A percentile compares a stretch with the other conserved stretches of the same genome.
These are phyloP conservation scores for Bauhinia variegata DNA, from an alignment of 306 rosid species.

Conservation along the genomic window DNA sequence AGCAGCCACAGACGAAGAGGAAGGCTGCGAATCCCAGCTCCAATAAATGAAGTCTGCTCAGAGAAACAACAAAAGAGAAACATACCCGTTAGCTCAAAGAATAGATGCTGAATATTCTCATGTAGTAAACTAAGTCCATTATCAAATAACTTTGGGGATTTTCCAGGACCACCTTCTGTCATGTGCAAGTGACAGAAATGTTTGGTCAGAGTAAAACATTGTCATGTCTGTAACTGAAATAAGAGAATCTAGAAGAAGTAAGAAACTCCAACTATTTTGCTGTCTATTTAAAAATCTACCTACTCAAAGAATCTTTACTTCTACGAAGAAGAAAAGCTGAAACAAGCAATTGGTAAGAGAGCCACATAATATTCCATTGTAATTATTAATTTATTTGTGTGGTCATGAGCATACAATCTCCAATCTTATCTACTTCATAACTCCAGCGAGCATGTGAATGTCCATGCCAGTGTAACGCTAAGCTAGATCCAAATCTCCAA, in stretches of 20 bases:
- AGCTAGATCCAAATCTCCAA: conserved; percentile 2
- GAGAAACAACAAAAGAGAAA: conserved; percentile 27
- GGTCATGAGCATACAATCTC: conserved; percentile 10
- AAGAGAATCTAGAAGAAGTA: conserved; percentile 15
- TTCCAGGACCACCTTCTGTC: too few species aligned
- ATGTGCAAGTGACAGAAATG: conserved; percentile 24
- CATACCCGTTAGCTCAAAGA: background rate
- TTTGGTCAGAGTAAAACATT: background rate
- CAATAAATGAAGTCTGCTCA: conserved; percentile 68
- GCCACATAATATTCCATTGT: conserved; percentile 30
- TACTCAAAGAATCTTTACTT: conserved; percentile 39
- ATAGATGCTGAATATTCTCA: background rate
- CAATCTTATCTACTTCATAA: conserved; percentile 20
- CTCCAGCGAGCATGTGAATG: conserved; percentile 15
- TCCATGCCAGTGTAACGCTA: background rate
- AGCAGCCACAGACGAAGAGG: conserved; percentile 95
- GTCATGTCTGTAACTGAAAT: conserved; percentile 18
- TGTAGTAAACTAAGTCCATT: too few species aligned
- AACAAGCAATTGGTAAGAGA: conserved; percentile 6
- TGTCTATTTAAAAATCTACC: conserved; percentile 13
- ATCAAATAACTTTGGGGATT: too few species aligned
- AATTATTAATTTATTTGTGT: conserved; percentile 40
- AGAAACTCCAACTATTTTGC: conserved; percentile 37
- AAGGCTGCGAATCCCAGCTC: conserved; percentile 93
- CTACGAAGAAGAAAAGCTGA: conserved; percentile 25